phyloP scores from a whole-genome alignment of 768 basidiomycete genomes.

The Amyloporia xantha region DNA sequence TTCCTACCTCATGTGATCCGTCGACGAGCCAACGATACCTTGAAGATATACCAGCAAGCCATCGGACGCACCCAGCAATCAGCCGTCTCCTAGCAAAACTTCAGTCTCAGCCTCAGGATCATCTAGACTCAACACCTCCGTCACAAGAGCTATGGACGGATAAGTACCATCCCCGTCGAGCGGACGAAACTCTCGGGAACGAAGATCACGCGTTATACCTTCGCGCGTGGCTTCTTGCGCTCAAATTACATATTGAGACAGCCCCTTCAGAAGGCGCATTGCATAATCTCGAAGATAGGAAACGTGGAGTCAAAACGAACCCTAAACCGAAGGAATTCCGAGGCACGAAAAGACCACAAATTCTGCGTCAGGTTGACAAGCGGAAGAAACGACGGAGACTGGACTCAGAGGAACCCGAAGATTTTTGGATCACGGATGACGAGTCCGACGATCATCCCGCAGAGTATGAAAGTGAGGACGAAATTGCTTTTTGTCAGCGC shows the following conservation, averaged over 20 bases:
- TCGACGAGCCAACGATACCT: no score
- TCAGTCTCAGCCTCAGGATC: no score
- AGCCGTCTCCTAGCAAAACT: conserved; percentile 5
- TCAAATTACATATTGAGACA: conserved; percentile 44
- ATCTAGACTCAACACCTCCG: background rate
- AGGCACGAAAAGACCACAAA: conserved; percentile 50
- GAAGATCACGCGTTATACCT: conserved; percentile 62
- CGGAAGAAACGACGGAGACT: conserved; percentile 49
- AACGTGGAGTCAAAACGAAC: conserved; percentile 17
- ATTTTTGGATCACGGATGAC: conserved; percentile 48
- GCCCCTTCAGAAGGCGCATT: background rate
- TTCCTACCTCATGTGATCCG: no score
- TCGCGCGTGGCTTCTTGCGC: conserved; percentile 72
- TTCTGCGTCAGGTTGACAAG: conserved; percentile 48
- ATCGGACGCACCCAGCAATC: conserved; percentile 14
- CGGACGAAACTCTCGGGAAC: conserved; percentile 76
- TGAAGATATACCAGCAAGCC: background rate
- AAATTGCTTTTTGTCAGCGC: conserved; percentile 10
- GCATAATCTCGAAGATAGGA: background rate
- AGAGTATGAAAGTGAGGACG: conserved; percentile 10
- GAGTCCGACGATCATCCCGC: conserved; percentile 21
- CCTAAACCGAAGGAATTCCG: conserved; percentile 22
- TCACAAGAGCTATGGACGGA: conserved; percentile 58
- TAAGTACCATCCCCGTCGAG: conserved; percentile 68
- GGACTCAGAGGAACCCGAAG: conserved; percentile 44